A percentile compares a stretch with the other conserved stretches of the same genome.
These are phyloP conservation scores for Glycine tomentella DNA, from an alignment of 306 rosid species.

Conservation along the genomic window DNA sequence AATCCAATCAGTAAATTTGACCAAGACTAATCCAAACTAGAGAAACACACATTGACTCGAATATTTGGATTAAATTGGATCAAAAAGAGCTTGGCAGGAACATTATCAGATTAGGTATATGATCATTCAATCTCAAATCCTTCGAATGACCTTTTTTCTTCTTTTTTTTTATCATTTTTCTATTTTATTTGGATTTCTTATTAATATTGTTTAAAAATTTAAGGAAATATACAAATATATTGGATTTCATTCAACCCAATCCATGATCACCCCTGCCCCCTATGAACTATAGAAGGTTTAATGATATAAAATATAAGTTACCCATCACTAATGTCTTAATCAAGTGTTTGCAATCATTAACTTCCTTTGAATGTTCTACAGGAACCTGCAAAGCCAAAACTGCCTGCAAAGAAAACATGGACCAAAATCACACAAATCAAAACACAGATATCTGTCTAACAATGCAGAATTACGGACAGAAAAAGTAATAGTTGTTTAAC, in stretches of 20 bases:
- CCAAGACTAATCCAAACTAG: background rate
- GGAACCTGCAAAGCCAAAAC: conserved; percentile 93
- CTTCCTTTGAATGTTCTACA: conserved; percentile 93
- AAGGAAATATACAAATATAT: background rate
- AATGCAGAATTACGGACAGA: conserved; percentile 13
- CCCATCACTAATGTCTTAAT: conserved; percentile 98
- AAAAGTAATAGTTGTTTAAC: background rate
- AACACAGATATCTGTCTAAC: conserved; percentile 21
- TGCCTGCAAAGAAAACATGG: conserved; percentile 75
- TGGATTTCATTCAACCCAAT: background rate
- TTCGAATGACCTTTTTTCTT: background rate
- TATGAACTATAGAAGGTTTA: conserved; percentile 20
- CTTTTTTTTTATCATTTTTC: background rate
- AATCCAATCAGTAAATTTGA: background rate
- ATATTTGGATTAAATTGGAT: background rate
- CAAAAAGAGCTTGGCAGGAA: background rate
- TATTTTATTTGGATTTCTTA: background rate
- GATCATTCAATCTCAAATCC: background rate
- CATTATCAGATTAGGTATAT: background rate
- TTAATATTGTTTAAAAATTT: background rate
- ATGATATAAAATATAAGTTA: conserved; percentile 53
- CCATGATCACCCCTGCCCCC: background rate
- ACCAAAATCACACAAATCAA: conserved; percentile 32
- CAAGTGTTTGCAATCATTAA: conserved; percentile 92
- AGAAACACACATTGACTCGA: background rate